These are phyloP conservation scores for Tillandsia fasciculata DNA, from an alignment of 176 grass and related monocot genomes.

Conservation along the genomic window DNA sequence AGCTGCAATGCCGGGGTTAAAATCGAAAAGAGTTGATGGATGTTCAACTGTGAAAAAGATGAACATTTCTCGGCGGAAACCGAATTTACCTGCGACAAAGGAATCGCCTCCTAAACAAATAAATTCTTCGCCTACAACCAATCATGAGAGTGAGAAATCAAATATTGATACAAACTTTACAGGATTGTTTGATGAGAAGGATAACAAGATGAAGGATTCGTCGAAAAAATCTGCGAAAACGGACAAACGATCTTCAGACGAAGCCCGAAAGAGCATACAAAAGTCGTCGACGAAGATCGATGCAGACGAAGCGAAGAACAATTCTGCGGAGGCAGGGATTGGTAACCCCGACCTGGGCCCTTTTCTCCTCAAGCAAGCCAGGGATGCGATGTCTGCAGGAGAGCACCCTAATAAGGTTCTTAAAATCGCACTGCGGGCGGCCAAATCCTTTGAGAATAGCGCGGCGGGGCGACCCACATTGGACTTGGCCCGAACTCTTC, in stretches of 20 bases:
- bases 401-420: conserved; percentile 6
- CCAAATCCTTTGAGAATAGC: conserved; percentile 21
- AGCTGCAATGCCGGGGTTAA: not conserved
- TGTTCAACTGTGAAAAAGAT: not conserved
- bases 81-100: not conserved
- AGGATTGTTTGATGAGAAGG: not conserved
- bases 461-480: conserved; percentile 9
- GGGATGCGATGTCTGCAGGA: conserved; percentile 14
- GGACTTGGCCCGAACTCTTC: conserved; percentile 15
- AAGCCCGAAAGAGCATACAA: not conserved
- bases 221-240: not conserved
- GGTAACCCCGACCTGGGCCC: conserved; percentile 17
- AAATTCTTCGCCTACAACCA: not conserved
- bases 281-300: not conserved
- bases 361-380: conserved; percentile 24
- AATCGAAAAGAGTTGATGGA: not conserved
- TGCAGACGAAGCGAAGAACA: conserved; percentile 1
- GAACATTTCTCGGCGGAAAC: not conserved
- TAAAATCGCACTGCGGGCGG: conserved; percentile 17
- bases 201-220: not conserved
- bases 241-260: not conserved
- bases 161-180: not conserved
- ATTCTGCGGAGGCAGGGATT: not conserved
- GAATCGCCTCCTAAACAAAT: not conserved
- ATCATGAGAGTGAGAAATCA: not conserved